Conservation (phyloP, 306 rosid genomes). For the Corylus heterophylla region DNA sequence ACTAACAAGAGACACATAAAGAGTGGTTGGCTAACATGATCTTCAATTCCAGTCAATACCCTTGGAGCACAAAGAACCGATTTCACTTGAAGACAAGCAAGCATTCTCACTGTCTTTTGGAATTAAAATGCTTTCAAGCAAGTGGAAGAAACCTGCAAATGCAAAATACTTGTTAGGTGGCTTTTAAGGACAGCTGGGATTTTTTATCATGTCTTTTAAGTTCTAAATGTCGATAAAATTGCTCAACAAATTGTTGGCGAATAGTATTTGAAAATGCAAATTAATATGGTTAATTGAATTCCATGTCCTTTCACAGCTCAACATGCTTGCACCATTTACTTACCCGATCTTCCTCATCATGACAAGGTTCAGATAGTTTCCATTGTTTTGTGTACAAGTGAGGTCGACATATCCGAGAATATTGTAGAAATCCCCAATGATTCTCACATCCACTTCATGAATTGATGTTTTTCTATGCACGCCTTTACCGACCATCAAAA, state of each 20-base stretch:
- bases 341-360: constrained; percentile 34
- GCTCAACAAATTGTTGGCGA: background rate
- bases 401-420: too few relatives aligned
- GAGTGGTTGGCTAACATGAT: constrained; percentile 29
- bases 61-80: constrained; percentile 50
- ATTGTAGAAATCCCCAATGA: too few relatives aligned
- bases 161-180: constrained; percentile 18
- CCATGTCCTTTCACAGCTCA: background rate
- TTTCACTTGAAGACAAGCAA: constrained; percentile 51
- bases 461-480: too few relatives aligned
- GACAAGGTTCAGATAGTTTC: constrained; percentile 15
- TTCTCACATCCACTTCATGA: too few relatives aligned
- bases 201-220: background rate
- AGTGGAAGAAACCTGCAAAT: constrained; percentile 66
- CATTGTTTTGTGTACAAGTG: constrained; percentile 8
- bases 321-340: background rate
- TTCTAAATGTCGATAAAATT: constrained; percentile 2
- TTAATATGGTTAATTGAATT: background rate
- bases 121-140: constrained; percentile 63
- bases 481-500: too few relatives aligned
- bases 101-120: constrained; percentile 51
- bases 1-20: constrained; percentile 36
- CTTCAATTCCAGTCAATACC: constrained; percentile 44
- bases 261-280: background rate
- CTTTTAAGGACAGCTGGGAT: constrained; percentile 14